Evolutionary conservation across 306 rosid species (phyloP), one percentile per base, ranked within the genome.

Genomic region (Quercus aquifolioides): DNA sequence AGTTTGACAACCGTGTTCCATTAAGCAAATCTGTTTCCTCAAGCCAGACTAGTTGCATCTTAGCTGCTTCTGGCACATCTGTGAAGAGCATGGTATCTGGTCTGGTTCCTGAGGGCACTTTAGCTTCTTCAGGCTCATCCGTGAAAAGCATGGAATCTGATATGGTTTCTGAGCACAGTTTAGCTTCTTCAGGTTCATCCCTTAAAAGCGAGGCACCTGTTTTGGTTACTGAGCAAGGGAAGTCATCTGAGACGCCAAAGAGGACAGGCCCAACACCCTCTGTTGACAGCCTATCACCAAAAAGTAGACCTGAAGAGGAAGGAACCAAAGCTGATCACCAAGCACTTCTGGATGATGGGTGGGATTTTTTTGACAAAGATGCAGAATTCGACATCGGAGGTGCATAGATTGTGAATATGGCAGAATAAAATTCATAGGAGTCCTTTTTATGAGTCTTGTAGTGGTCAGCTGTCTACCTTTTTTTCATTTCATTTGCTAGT

Each of bases 1-100:
- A 90, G 82, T 96, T 93, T 82, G 99, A 96, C 84, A 89, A 90
- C 38, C 84, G 86, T 57, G 84, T 93, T 78, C 99, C 99, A 41
- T 78, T 96, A 83, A 93, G 92, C 86, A 80, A 89, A 84, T 96
- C 98, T 5, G 81, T 93, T 84, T 89, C 96, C 21, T 89, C 99
- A 25, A 80, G 88, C 82, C 98, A 95, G 88, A 96, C 99, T 5
- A 96, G 83, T 75, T 93, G 98, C 84, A 84, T 86, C 76, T 78
- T 96, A 74, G 91, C 91, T 81, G 74, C 91, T 21, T 85, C 91
- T 1, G 84, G 87, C 51, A 83, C 89, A 6, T 87, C 89, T 56
- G 17, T 71, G 55, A 83, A 81, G 76, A 74, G 79, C 79, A 21
- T 28, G 69, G 58, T 73, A 18, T 69, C 64, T n/a, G 86, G 55